A percentile compares a stretch with the other conserved stretches of the same genome.
Conservation (phyloP, 179 eudicot genomes). For the Sideroxylon spinosum region DNA sequence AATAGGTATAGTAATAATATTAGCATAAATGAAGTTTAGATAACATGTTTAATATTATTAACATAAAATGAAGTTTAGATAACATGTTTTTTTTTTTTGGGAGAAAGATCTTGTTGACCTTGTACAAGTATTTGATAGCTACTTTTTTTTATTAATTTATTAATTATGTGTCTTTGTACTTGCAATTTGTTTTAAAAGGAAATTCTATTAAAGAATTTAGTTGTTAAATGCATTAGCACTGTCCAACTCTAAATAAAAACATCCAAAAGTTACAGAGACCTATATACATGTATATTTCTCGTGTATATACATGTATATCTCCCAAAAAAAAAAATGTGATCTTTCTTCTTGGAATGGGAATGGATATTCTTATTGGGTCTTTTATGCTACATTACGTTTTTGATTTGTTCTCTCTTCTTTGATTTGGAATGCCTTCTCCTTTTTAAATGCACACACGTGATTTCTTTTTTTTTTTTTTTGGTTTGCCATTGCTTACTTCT, state of each 20-base stretch:
- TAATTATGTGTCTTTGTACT: background rate
- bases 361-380: too few relatives aligned
- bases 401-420: too few relatives aligned
- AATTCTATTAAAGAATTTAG: background rate
- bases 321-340: too few relatives aligned
- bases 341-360: too few relatives aligned
- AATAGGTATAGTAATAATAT: background rate
- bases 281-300: background rate
- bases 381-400: too few relatives aligned
- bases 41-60: background rate
- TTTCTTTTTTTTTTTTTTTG: too few relatives aligned
- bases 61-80: background rate
- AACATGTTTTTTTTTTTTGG: too few relatives aligned
- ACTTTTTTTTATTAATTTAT: background rate
- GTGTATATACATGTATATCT: too few relatives aligned
- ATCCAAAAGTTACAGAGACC: background rate
- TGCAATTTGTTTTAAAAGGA: background rate
- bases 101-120: background rate
- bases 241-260: background rate
- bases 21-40: too few relatives aligned
- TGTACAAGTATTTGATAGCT: background rate
- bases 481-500: too few relatives aligned
- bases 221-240: background rate
- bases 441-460: too few relatives aligned
- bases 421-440: too few relatives aligned